Base-by-base conservation (phyloP, 2,329 filamentous ascomycete species). In the Pezicula radicicola region DNA sequence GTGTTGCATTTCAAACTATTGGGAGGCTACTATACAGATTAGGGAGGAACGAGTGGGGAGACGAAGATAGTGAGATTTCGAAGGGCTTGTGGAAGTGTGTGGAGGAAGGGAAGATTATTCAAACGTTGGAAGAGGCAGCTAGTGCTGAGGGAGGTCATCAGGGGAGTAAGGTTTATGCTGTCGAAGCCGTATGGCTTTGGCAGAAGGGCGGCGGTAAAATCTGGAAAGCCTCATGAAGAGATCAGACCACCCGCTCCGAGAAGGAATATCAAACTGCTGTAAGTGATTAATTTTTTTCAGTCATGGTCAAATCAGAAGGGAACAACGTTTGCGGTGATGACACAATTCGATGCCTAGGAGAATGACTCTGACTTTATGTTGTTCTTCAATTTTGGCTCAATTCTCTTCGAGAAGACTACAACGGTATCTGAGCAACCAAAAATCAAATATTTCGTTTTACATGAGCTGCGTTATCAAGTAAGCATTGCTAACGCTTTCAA, bases 1-100 rank as follows among this genome's bases (percentile, higher is more conserved):
- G 94, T 64, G 80, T 97, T 55, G 91, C 94, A 0, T 97, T 91
- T 70, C 93, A 96, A 70, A 93, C 92, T 0, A 75, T 97, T 1
- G 94, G 94, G 0, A 79, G 94, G 18, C 81, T 97, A 6, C 70
- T 97, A 15, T 97, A 89, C 66, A 78, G 92, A 8, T 75, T 99
- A 0, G 93, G 94, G 0, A 81, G 77, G 46, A 91, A 83, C 2
- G 80, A 85, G 54, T 87, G 80, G 75, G 83, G 90, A 1, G 83
- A 84, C 52, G 85, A 84, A 51, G 84, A 81, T 0, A 78, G 80
- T 3, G 80, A 83, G 25, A 73, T 92, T 51, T 86, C 88, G 13
- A 83, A 86, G 66, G 92, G 91, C 0, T 70, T 97, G n/a, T 97
- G 93, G 93, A 75, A 76, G 27, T 85, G 86, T 49, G 74, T 96